A percentile compares a stretch with the other conserved stretches of the same genome.
phyloP scores from a whole-genome alignment of 2,329 filamentous ascomycete species.

The Dryadomyces sulphureus region DNA sequence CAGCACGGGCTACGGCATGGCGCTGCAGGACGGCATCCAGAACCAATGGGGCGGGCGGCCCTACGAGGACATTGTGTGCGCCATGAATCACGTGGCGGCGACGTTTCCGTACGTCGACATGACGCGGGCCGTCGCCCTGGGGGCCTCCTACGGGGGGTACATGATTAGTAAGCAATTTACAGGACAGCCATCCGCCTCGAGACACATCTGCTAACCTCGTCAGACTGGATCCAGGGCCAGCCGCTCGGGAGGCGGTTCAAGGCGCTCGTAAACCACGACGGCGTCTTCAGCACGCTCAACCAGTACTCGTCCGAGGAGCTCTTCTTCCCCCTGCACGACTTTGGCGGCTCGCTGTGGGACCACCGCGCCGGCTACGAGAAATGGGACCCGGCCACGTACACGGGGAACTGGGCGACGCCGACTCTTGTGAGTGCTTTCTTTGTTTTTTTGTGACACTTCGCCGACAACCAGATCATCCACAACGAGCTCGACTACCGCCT shows the following conservation, averaged over 20 bases:
- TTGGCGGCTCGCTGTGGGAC: slow-evolving; percentile 46
- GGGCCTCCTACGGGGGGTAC: slow-evolving; percentile 61
- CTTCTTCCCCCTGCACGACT: slow-evolving; percentile 57
- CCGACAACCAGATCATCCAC: slow-evolving; percentile 44
- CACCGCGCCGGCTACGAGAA: slow-evolving; percentile 48
- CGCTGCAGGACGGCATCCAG: slow-evolving; percentile 60
- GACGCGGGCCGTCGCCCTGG: slow-evolving; percentile 53
- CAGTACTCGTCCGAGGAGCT: slow-evolving; percentile 53
- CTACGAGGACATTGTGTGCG: slow-evolving; percentile 67
- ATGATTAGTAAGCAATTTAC: slow-evolving; percentile 47
- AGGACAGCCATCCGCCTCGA: no score
- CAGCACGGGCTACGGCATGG: slow-evolving; percentile 68
- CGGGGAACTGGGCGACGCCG: slow-evolving; percentile 67
- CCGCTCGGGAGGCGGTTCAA: slow-evolving; percentile 71
- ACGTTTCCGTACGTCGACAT: slow-evolving; percentile 57
- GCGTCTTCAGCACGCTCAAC: slow-evolving; percentile 59
- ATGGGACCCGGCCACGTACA: slow-evolving; percentile 52
- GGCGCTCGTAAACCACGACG: slow-evolving; percentile 78
- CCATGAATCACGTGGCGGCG: slow-evolving; percentile 57
- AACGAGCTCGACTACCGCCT: slow-evolving; percentile 81
- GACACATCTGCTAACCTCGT: background rate
- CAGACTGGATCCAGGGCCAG: slow-evolving; percentile 81
- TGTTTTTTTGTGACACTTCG: background rate
- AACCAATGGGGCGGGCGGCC: slow-evolving; percentile 75
- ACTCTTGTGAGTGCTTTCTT: slow-evolving; percentile 45